Evolutionary conservation across 306 rosid species (phyloP).

Genomic region (Purshia tridentata): DNA sequence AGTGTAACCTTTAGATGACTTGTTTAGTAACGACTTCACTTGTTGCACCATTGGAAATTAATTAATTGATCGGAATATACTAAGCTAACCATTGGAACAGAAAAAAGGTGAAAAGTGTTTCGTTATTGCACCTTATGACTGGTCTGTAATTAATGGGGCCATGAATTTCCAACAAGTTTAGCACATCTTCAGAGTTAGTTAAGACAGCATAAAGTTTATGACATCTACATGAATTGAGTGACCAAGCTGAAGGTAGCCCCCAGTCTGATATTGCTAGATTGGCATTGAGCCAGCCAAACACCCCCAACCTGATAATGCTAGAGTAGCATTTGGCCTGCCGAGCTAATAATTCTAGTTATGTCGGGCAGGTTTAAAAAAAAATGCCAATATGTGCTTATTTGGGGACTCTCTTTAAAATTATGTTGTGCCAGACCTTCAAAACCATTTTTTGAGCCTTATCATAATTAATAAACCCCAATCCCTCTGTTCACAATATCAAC

Average conservation of each 20-base stretch:
- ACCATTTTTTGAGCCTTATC: background rate
- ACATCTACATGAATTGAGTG: background rate
- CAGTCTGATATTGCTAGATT: background rate
- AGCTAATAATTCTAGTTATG: background rate
- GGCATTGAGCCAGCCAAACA: background rate
- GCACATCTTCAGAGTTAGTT: background rate
- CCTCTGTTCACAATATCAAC: background rate
- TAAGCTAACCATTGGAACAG: background rate
- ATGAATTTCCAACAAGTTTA: background rate
- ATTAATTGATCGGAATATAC: background rate
- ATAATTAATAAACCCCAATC: conserved; percentile 8
- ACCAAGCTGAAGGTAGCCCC: background rate
- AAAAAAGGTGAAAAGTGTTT: background rate
- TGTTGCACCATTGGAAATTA: background rate
- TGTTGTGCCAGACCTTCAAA: background rate
- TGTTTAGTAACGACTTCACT: background rate
- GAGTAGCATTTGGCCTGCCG: background rate
- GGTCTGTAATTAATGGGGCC: background rate
- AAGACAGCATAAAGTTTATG: background rate
- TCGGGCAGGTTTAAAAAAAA: background rate
- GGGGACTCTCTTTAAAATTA: background rate
- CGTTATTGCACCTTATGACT: background rate
- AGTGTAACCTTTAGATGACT: background rate
- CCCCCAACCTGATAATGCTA: background rate
- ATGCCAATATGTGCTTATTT: background rate